Evolutionary conservation across 2,329 filamentous ascomycete genomes (phyloP).

Genomic region (Curvularia lunata): DNA sequence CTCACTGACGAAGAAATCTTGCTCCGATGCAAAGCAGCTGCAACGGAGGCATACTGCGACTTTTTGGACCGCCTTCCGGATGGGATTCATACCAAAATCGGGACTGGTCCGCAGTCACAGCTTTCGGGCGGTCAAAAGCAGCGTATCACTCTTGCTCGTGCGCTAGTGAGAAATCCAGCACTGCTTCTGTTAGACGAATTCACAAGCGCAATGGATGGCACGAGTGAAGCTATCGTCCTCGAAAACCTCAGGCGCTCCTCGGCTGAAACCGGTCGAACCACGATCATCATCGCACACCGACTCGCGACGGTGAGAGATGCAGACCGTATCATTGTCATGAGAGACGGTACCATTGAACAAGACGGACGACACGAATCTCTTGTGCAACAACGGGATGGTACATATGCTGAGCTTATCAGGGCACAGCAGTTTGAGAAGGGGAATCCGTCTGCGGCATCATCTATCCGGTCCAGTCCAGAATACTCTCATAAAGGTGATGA

Average conservation of each 20-base stretch:
- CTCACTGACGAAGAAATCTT: conserved; percentile 49
- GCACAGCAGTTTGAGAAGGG: conserved; percentile 47
- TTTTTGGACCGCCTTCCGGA: conserved; percentile 46
- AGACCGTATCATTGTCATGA: conserved; percentile 47
- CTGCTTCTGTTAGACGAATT: conserved; percentile 48
- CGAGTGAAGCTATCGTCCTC: conserved; percentile 41
- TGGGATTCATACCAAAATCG: conserved; percentile 43
- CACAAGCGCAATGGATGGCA: conserved; percentile 42
- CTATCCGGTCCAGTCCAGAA: conserved; percentile 27
- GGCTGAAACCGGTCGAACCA: conserved; percentile 37
- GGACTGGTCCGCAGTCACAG: conserved; percentile 42
- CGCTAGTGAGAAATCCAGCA: conserved; percentile 42
- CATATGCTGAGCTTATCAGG: conserved; percentile 43
- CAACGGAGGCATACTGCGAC: conserved; percentile 61
- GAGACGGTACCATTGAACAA: conserved; percentile 41
- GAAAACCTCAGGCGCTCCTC: conserved; percentile 43
- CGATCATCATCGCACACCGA: conserved; percentile 47
- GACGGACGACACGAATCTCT: conserved; percentile 43
- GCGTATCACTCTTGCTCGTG: conserved; percentile 47
- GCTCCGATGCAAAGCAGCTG: conserved; percentile 57
- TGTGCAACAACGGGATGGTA: conserved; percentile 33
- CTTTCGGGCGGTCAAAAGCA: conserved; percentile 50
- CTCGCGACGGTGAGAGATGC: conserved; percentile 48
- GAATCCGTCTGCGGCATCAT: conserved; percentile 31
- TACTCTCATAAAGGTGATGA: conserved; percentile 22